Conservation (phyloP, 1,139 yeast genomes). For the Candida sp. region DNA sequence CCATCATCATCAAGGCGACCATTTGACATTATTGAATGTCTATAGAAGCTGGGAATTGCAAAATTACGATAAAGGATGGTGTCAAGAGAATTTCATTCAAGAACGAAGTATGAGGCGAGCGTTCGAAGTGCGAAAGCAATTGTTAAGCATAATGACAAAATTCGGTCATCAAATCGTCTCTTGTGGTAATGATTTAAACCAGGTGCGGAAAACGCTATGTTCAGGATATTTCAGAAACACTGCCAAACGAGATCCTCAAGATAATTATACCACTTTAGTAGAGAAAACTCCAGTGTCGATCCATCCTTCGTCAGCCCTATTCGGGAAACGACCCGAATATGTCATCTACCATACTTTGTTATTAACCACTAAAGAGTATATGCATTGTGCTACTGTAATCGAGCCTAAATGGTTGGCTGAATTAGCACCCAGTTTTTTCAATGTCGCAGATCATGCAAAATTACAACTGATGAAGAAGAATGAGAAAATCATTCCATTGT, state of each 20-base stretch:
- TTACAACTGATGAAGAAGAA: slow-evolving; percentile 33
- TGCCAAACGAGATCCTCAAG: slow-evolving; percentile 70
- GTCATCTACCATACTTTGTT: slow-evolving; percentile 83
- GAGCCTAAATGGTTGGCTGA: slow-evolving; percentile 86
- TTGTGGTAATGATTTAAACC: slow-evolving; percentile 63
- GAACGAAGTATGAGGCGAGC: slow-evolving; percentile 78
- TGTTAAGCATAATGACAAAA: slow-evolving; percentile 58
- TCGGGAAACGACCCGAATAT: slow-evolving; percentile 70
- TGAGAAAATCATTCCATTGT: slow-evolving; percentile 60
- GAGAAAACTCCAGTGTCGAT: slow-evolving; percentile 78
- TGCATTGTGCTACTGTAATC: slow-evolving; percentile 82
- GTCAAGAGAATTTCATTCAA: slow-evolving; percentile 77
- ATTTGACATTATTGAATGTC: slow-evolving; percentile 78
- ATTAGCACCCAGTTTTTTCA: slow-evolving; percentile 84
- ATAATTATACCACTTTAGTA: slow-evolving; percentile 70
- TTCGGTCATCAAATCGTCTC: slow-evolving; percentile 49
- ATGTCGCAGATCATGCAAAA: slow-evolving; percentile 46
- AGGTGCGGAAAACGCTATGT: slow-evolving; percentile 70
- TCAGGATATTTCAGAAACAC: slow-evolving; percentile 87
- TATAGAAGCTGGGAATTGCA: slow-evolving; percentile 73
- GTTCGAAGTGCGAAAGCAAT: slow-evolving; percentile 72
- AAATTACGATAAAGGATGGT: slow-evolving; percentile 69
- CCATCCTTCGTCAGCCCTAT: slow-evolving; percentile 87
- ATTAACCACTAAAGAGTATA: slow-evolving; percentile 82
- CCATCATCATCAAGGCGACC: slow-evolving; percentile 82